Percentiles rank a stretch among this genome's conserved stretches.
These are phyloP conservation scores for Camellia granthamiana DNA, from an alignment of 148 eudicot species.

Conservation along the genomic window DNA sequence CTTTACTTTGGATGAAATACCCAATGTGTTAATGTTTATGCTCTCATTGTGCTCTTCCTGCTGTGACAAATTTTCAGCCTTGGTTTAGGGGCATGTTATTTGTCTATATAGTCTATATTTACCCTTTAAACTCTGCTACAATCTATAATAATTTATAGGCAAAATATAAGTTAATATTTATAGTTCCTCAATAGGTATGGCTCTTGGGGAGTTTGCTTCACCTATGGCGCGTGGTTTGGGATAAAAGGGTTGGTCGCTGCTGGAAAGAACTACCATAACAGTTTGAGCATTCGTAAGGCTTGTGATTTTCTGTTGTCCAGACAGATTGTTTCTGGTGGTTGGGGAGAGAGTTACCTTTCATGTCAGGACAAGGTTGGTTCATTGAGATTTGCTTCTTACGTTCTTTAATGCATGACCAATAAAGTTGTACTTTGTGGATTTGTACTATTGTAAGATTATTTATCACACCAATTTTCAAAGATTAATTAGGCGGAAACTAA, in stretches of 20 bases:
- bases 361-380: conserved; percentile 72
- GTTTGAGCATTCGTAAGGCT: conserved; percentile 68
- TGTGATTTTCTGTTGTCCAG: conserved; percentile 83
- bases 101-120: neutral
- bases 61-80: conserved; percentile 7
- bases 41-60: neutral
- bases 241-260: conserved; percentile 71
- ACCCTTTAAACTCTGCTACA: neutral
- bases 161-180: neutral
- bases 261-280: conserved; percentile 55
- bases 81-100: neutral
- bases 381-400: neutral
- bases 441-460: too few relatives aligned
- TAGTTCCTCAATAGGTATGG: conserved; percentile 63
- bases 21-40: neutral
- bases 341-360: conserved; percentile 98
- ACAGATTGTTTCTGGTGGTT: conserved; percentile 77
- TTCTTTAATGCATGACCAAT: neutral
- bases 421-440: neutral
- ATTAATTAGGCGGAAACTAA: too few relatives aligned
- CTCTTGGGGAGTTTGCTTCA: conserved; percentile 95
- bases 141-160: neutral
- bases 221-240: conserved; percentile 92
- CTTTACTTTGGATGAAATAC: neutral
- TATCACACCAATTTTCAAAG: too few relatives aligned